Evolutionary conservation across 169 alveolate genomes (phyloP).

Genomic region (Plasmodium sp.): DNA sequence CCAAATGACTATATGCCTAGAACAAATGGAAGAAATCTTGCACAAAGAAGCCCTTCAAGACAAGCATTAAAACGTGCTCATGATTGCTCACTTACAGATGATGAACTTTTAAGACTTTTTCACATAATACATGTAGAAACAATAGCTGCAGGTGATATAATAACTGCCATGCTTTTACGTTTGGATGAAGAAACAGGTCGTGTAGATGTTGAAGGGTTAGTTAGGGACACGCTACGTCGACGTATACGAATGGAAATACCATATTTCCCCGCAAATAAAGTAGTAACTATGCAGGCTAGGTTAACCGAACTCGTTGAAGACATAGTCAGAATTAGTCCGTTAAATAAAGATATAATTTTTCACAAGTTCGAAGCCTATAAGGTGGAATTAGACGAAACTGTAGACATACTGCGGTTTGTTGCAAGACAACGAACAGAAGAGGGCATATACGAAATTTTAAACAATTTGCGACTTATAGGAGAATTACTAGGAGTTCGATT

Average conservation of each 20-base stretch:
- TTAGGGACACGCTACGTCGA: neutral
- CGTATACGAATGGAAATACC: neutral
- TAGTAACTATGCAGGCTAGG: neutral
- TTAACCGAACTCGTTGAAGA: neutral
- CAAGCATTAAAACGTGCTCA: neutral
- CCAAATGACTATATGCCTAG: neutral
- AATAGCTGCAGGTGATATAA: neutral
- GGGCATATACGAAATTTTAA: neutral
- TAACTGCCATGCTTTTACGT: neutral
- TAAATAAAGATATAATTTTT: neutral
- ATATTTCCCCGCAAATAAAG: neutral
- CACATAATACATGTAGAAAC: neutral
- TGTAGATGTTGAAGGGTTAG: neutral
- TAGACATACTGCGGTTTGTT: neutral
- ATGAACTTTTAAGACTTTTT: neutral
- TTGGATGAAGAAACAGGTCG: neutral
- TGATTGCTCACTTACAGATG: neutral
- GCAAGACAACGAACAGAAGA: neutral
- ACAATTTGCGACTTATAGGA: neutral
- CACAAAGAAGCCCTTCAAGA: neutral
- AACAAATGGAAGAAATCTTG: neutral
- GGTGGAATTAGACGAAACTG: neutral
- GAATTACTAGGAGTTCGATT: neutral
- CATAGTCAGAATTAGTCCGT: neutral
- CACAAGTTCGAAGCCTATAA: neutral